These are phyloP conservation scores for Cladophialophora psammophila DNA, from an alignment of 2,329 filamentous ascomycete genomes.

Conservation along the genomic window DNA sequence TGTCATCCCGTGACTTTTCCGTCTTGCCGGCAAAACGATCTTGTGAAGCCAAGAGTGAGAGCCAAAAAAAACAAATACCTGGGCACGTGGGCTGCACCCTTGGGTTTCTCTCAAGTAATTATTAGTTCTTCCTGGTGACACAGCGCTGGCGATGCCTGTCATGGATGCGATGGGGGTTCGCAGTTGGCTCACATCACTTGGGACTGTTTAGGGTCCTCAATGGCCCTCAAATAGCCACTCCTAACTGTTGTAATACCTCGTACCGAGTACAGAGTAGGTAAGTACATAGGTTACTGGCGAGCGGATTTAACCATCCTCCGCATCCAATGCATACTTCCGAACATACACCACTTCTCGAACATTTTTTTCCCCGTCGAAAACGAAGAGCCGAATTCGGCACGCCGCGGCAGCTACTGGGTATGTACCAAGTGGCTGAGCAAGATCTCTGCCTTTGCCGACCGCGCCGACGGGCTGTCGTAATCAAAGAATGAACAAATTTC, in stretches of 20 bases:
- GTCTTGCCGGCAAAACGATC: constrained; percentile 4
- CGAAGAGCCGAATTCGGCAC: constrained; percentile 15
- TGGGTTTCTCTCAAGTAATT: no score
- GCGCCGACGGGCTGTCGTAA: constrained; percentile 18
- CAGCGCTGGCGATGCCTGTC: no score
- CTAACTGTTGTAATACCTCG: no score
- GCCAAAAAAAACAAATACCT: neutral
- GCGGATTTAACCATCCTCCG: no score
- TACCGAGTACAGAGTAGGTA: neutral
- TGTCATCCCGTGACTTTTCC: neutral
- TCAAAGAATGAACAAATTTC: constrained; percentile 9
- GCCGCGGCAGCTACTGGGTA: constrained; percentile 1
- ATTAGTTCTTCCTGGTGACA: no score
- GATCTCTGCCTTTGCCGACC: constrained; percentile 10
- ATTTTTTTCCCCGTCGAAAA: constrained; percentile 2
- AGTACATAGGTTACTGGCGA: neutral
- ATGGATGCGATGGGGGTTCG: no score
- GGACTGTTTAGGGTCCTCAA: neutral
- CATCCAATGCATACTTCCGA: no score
- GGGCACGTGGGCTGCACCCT: neutral
- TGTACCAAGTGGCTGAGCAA: constrained; percentile 10
- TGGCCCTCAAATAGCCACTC: neutral
- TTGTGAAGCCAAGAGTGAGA: neutral
- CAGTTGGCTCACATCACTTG: no score
- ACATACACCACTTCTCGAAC: neutral